These are phyloP conservation scores for Periconia sp. DNA, from an alignment of 2,329 filamentous ascomycete species.

Conservation along the genomic window DNA sequence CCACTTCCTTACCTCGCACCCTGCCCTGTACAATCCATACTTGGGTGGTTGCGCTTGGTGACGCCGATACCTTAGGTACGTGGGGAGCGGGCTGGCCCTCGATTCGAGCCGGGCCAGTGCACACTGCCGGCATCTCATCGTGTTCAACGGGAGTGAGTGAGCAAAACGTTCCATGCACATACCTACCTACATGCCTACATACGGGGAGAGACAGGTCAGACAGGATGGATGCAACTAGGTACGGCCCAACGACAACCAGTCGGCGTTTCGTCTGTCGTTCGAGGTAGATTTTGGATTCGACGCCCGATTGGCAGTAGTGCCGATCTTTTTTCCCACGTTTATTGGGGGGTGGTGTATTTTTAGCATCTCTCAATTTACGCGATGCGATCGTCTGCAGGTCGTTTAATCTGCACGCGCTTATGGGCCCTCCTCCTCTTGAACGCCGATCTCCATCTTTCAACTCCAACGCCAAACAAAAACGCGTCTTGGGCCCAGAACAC, in stretches of 20 bases:
- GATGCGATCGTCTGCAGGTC: not conserved
- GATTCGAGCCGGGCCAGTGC: not conserved
- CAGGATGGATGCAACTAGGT: constrained; percentile 1
- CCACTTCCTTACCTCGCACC: not conserved
- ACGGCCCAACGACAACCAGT: not conserved
- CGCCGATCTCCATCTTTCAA: not conserved
- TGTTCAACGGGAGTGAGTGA: constrained; percentile 1
- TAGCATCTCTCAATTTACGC: not conserved
- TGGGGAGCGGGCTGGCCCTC: constrained; percentile 8
- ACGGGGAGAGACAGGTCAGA: not conserved
- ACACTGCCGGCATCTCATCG: not conserved
- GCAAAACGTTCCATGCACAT: not conserved
- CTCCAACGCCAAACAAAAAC: too few relatives aligned
- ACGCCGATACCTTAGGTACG: not conserved
- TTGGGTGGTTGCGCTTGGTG: not conserved
- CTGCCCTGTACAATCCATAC: not conserved
- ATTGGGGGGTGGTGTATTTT: not conserved
- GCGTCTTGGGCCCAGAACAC: constrained; percentile 9
- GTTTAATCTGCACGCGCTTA: not conserved
- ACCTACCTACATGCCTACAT: too few relatives aligned
- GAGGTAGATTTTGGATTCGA: not conserved
- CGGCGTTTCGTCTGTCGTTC: constrained; percentile 7
- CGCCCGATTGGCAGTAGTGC: constrained; percentile 5
- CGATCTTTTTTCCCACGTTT: constrained; percentile 3
- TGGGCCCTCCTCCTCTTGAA: not conserved